Evolutionary conservation across 441 rosid genomes (phyloP), one percentile per base, ranked within the genome.

Genomic region (Macaranga tanarius): DNA sequence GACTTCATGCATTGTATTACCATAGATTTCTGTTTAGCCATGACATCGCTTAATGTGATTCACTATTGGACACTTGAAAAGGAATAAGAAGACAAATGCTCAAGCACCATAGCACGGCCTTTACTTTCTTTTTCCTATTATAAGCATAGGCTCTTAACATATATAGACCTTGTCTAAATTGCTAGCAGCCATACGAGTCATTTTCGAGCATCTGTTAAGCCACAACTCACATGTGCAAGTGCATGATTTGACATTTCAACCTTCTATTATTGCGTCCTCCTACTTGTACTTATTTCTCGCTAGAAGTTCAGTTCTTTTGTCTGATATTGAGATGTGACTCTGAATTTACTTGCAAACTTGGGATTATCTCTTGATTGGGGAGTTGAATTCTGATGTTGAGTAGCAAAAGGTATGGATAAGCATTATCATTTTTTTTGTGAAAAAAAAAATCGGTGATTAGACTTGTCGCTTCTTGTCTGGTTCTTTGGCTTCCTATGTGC

Each of bases 151-250:
- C 67, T 23, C 22, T 23, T 57, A 34, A 38, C 47, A 70, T 73
- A 31, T 25, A 70, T 78, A 45, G 66, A 61, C 47, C 38, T 25
- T 38, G 62, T 16, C 52, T 42, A 57, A 57, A 34, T 58, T 56
- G 59, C 25, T 61, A 17, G 51, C 65, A 52, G 40, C 72, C 70
- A 48, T 50, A 40, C 4, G 62, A 44, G 73, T 82, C 79, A 40
- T 77, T 77, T 74, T 82, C 83, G 15, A 55, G 23, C 34, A 56
- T 38, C 68, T 75, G 73, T 20, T 20, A 48, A 61, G 78, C 69
- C 70, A 59, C 65, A 75, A 65, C 65, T 70, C 77, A 56, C 25
- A 48, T 16, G 52, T 38, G 25, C 11, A 64, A 34, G 67, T 74
- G 61, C 74, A 47, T 63, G 80, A 76, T 28, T 55, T 57, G 77